Conservation (phyloP, 306 rosid species). For the Trichosanthes cucumerina region DNA sequence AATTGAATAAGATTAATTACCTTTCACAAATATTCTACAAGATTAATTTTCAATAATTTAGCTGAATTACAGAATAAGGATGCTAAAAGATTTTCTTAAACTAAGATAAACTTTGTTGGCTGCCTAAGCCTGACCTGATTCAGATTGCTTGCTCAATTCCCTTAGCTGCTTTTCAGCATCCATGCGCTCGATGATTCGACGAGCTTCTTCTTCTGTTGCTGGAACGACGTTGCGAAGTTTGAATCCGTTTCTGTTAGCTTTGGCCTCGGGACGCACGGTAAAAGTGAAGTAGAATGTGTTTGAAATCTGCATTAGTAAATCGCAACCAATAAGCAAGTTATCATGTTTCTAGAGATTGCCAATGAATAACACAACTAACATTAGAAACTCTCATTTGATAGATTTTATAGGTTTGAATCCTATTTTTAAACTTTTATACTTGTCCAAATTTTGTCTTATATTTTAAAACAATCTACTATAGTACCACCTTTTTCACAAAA, state of each 20-base stretch:
- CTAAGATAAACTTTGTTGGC: neutral
- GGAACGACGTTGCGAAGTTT: constrained; percentile 73
- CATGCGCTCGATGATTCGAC: constrained; percentile 60
- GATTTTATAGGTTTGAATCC: neutral
- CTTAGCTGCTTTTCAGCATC: constrained; percentile 39
- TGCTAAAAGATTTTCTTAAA: neutral
- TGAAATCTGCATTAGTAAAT: constrained; percentile 38
- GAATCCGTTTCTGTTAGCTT: constrained; percentile 41
- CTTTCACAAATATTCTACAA: neutral
- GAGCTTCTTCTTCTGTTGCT: constrained; percentile 95
- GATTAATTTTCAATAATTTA: neutral
- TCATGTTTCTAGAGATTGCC: neutral
- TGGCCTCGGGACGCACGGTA: constrained; percentile 74
- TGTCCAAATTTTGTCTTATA: neutral
- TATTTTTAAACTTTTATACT: neutral
- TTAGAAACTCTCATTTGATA: neutral
- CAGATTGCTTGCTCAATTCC: constrained; percentile 8
- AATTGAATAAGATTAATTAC: neutral
- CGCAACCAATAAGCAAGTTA: neutral
- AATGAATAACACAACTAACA: neutral
- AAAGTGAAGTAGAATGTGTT: constrained; percentile 82
- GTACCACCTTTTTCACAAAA: neutral
- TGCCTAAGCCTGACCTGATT: neutral
- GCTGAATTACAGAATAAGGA: neutral
- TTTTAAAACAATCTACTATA: neutral